Conservation (phyloP, 2,329 filamentous ascomycete genomes). For the Aspergillus sp. region DNA sequence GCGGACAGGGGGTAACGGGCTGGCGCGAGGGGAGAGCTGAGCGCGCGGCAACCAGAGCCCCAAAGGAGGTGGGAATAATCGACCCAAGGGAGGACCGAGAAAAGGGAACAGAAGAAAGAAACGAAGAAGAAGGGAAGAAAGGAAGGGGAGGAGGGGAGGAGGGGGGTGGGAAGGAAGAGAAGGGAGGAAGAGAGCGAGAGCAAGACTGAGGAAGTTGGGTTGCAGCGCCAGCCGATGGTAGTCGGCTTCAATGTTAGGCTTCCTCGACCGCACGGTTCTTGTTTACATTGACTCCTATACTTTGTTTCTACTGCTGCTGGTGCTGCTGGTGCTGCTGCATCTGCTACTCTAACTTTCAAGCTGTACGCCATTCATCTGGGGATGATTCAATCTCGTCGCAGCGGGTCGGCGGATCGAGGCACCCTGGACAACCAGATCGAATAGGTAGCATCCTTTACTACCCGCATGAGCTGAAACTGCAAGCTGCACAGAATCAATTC, state of each 20-base stretch:
- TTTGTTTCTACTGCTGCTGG: background rate
- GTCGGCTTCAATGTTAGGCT: background rate
- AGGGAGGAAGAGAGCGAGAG: conserved; percentile 7
- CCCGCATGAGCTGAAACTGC: conserved; percentile 6
- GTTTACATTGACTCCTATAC: background rate
- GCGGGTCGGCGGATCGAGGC: background rate
- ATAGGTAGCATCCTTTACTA: background rate
- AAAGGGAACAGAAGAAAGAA: conserved; percentile 18
- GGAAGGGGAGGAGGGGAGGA: conserved; percentile 10
- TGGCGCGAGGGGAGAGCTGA: conserved; percentile 26
- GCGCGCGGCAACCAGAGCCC: conserved; percentile 23
- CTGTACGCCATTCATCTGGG: background rate
- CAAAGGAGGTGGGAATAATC: conserved; percentile 26
- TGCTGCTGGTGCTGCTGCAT: background rate
- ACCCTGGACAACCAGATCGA: background rate
- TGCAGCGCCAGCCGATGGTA: conserved; percentile 10
- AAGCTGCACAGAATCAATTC: conserved; percentile 1
- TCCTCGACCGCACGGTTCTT: background rate
- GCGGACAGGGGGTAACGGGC: conserved; percentile 29
- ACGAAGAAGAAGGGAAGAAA: conserved; percentile 14
- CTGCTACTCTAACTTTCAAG: background rate
- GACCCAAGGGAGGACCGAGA: conserved; percentile 25
- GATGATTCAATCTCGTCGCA: conserved; percentile 1
- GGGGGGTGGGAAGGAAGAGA: conserved; percentile 7
- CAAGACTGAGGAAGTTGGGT: background rate